phyloP scores from a whole-genome alignment of 2,329 filamentous ascomycete species.

The Pseudogymnoascus sp. region DNA sequence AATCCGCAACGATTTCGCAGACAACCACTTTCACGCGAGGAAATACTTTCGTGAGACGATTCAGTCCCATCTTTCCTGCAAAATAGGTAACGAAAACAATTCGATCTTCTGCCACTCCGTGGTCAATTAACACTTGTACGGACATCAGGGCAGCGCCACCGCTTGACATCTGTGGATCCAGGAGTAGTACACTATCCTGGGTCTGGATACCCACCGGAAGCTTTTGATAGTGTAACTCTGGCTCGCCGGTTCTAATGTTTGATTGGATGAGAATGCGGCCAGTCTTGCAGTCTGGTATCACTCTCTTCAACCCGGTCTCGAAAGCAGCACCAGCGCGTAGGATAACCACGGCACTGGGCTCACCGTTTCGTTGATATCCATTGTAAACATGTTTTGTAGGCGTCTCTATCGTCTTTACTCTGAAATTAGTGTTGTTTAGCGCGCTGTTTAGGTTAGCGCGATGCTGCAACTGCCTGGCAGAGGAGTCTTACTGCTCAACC shows the following conservation, averaged over 20 bases:
- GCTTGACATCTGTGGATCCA: conserved; percentile 92
- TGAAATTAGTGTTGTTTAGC: conserved; percentile 69
- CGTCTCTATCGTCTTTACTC: conserved; percentile 57
- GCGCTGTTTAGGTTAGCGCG: conserved; percentile 45
- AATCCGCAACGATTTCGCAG: conserved; percentile 71
- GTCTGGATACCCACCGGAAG: conserved; percentile 65
- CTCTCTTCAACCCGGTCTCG: conserved; percentile 79
- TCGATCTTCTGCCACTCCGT: conserved; percentile 74
- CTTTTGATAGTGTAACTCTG: conserved; percentile 84
- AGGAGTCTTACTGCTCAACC: conserved; percentile 59
- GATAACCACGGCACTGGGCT: conserved; percentile 78
- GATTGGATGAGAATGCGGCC: conserved; percentile 89
- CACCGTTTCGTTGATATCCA: conserved; percentile 64
- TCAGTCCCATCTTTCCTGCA: conserved; percentile 75
- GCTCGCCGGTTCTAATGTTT: conserved; percentile 75
- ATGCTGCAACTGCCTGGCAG: not conserved
- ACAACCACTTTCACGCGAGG: conserved; percentile 82
- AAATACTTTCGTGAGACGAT: conserved; percentile 81
- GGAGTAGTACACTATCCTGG: conserved; percentile 74
- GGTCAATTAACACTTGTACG: conserved; percentile 89
- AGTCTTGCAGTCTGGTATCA: conserved; percentile 86
- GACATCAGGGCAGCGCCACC: conserved; percentile 87
- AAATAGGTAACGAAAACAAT: conserved; percentile 94
- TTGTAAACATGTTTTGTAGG: conserved; percentile 62
- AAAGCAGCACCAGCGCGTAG: conserved; percentile 83